Conservation (phyloP, 1,284 basidiomycete genomes). For the Inonotus hispidus region DNA sequence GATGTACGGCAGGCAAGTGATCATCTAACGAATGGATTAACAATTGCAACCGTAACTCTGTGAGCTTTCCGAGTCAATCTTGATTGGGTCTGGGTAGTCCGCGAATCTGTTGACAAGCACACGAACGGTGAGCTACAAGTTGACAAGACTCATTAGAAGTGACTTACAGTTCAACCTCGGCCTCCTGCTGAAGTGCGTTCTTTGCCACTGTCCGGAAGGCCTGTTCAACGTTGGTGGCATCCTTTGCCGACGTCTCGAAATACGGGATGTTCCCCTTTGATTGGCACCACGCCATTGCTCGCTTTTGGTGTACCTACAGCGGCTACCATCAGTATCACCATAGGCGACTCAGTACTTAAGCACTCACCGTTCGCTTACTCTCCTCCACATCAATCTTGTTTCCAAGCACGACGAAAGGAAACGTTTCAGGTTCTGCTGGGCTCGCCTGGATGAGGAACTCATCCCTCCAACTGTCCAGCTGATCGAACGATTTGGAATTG, state of each 20-base stretch:
- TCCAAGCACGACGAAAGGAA: slow-evolving; percentile 96
- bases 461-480: slow-evolving; percentile 95
- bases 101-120: slow-evolving; percentile 63
- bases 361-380: slow-evolving; percentile 88
- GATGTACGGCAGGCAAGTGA: not conserved
- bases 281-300: slow-evolving; percentile 99
- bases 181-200: slow-evolving; percentile 96
- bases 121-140: slow-evolving; percentile 10
- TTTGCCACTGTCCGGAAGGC: slow-evolving; percentile 99
- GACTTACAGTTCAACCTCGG: slow-evolving; percentile 89
- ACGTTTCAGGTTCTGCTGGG: slow-evolving; percentile 98
- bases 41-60: slow-evolving; percentile 94
- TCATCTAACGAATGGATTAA: slow-evolving; percentile 34
- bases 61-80: slow-evolving; percentile 89
- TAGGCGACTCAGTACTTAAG: not conserved
- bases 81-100: slow-evolving; percentile 99
- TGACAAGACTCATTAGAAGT: not conserved
- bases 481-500: slow-evolving; percentile 97
- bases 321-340: not conserved
- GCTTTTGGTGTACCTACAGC: slow-evolving; percentile 91
- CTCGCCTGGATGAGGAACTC: slow-evolving; percentile 98
- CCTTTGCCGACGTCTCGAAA: slow-evolving; percentile 99
- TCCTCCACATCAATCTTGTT: slow-evolving; percentile 99
- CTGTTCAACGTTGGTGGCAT: slow-evolving; percentile 99
- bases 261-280: slow-evolving; percentile 99